Base-by-base conservation (phyloP, 1,139 yeast species). In the Zhuliangozyma blackwelliae region DNA sequence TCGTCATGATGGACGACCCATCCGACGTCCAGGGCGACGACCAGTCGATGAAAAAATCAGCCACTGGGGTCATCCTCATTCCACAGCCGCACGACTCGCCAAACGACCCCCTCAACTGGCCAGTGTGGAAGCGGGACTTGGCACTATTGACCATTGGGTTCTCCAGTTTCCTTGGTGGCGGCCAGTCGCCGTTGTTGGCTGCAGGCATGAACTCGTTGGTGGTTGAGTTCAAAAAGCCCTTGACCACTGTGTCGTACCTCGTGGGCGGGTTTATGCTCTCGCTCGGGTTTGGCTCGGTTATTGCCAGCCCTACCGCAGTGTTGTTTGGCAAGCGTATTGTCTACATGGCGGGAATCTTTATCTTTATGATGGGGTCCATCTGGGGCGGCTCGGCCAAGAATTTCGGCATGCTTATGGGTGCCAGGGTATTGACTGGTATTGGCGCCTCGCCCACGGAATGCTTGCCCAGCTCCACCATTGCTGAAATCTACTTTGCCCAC, bases 81-180 rank as follows among this genome's bases (percentile, higher is more conserved):
- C 92, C 92, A 1, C 90, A 84, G 55, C 92, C 92, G 5, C 81
- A 82, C 22, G 82, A 82, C 47, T 73, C 82, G 31, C 82, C 85
- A 11, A 82, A 84, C 52, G 92, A 83, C 51, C 92, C 92, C 0
- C 62, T 83, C 34, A 83, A 83, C 51, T 81, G 87, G 88, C 82
- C 83, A 1, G 50, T 70, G 6, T 75, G 80, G 78, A 63, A 75
- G 32, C 60, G 82, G 29, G 84, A 78, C 45, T 44, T 76, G 37
- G 76, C 82, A 20, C 58, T 78, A 35, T 48, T 66, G 19, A 71
- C 72, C 27, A 69, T 78, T 33, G 83, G 84, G 2, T 71, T 75
- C 46, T 82, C 76, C 43, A 73, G 79, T 19, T 75, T 79, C 46
- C 56, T 79, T 7, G 79, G 80, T 9, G 85, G 85, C 23, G 85